Base-by-base conservation (phyloP, 495 filamentous ascomycete species). In the Penicillium atrosanguineum region DNA sequence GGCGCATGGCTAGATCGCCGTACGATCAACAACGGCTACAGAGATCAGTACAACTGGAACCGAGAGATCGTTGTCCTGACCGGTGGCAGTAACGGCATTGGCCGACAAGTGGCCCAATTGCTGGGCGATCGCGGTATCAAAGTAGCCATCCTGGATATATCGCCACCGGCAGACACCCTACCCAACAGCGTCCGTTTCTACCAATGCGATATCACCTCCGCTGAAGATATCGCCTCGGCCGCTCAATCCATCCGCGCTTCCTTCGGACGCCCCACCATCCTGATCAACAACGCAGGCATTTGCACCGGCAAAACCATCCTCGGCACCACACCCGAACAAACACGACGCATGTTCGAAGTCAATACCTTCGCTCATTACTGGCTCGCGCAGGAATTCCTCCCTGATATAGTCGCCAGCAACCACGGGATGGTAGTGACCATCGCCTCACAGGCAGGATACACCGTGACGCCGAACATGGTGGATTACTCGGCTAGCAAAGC, bases 401-500 rank as follows among this genome's bases (percentile, higher is more conserved):
- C 87, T 0, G 60, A 69, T 47, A 87, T 90, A 76, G 65, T 87
- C 40, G 53, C 67, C 37, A 43, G 44, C 6, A 84, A 90, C 73
- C 87, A 90, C 67, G 88, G 88, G 48, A 88, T 87, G 78, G 69
- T 90, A 15, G 83, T 90, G 8, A 91, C 87, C 0, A 79, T 91
- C 16, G 82, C 87, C n/a, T 81, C 75, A 18, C 71, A 81, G 45
- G 84, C 85, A 0, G 78, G 79, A 0, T 86, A 81, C 69, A 56
- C 82, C 4, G 74, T 78, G 0, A 75, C 84, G 12, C 82, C 86
- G 5, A 78, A 79, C 65, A 83, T 89, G 79, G 79, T 84, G 19
- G 84, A 87, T 63, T 91, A 91, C 69, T 77, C 73, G 2, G 79
- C 82, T 7, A 78, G 76, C 46, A 91, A 91, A 72, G 82, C 88